Conservation (phyloP, 2,329 filamentous ascomycete genomes). For the Pestalotiopsis sp. region DNA sequence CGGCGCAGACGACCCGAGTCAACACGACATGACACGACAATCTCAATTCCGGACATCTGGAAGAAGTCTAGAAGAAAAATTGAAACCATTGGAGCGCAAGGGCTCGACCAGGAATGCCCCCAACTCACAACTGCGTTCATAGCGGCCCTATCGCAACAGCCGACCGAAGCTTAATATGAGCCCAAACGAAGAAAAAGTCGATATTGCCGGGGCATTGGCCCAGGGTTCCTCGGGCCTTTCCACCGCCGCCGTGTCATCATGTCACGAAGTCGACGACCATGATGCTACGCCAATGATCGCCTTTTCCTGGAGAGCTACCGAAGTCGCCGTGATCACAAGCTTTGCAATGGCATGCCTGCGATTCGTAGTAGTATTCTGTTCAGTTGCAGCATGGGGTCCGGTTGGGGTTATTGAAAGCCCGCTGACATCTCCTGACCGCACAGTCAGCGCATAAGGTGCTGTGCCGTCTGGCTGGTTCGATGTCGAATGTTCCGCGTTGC, state of each 20-base stretch:
- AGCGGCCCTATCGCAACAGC: neutral
- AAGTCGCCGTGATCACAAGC: neutral
- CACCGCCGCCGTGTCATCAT: neutral
- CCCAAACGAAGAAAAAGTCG: neutral
- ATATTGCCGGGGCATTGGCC: constrained; percentile 2
- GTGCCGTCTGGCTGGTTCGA: constrained; percentile 3
- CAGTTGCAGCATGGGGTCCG: neutral
- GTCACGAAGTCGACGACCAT: neutral
- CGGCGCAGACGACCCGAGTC: neutral
- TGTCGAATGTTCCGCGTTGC: neutral
- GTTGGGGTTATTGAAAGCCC: neutral
- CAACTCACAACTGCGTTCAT: neutral
- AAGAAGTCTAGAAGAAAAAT: constrained; percentile 9
- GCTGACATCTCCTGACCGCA: neutral
- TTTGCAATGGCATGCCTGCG: neutral
- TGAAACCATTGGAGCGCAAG: neutral
- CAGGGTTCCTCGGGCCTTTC: constrained; percentile 7
- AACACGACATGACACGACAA: neutral
- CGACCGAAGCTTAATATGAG: neutral
- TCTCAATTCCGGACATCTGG: constrained; percentile 2
- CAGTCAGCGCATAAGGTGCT: neutral
- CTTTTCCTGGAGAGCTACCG: neutral
- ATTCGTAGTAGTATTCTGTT: neutral
- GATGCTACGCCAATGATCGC: neutral
- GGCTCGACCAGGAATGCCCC: neutral